Conservation (phyloP, 306 rosid genomes). For the Cicer judaicum region DNA sequence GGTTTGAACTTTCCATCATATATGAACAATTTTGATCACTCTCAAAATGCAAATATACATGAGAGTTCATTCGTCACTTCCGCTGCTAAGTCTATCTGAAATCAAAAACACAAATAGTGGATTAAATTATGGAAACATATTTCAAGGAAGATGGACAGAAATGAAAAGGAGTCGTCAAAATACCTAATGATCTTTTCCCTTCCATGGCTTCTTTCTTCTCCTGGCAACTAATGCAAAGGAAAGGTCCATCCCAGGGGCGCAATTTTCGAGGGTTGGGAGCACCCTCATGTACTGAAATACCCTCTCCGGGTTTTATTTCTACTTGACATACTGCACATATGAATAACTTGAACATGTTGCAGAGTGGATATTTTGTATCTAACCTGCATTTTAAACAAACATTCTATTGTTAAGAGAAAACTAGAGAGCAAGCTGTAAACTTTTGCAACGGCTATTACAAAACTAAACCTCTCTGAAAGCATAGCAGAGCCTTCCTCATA, state of each 20-base stretch:
- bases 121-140: slow-evolving; percentile 31
- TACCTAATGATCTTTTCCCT: slow-evolving; percentile 80
- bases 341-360: slow-evolving; percentile 98
- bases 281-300: slow-evolving; percentile 82
- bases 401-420: slow-evolving; percentile 40
- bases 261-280: slow-evolving; percentile 61
- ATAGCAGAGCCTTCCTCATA: slow-evolving; percentile 97
- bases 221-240: slow-evolving; percentile 93
- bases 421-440: slow-evolving; percentile 6
- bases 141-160: slow-evolving; percentile 32
- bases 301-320: slow-evolving; percentile 94
- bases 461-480: slow-evolving; percentile 90
- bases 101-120: slow-evolving; percentile 41
- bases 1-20: slow-evolving; percentile 49
- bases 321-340: slow-evolving; percentile 95
- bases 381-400: slow-evolving; percentile 71
- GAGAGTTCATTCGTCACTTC: slow-evolving; percentile 77
- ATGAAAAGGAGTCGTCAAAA: slow-evolving; percentile 39
- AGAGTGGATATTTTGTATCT: slow-evolving; percentile 87
- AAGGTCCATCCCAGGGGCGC: slow-evolving; percentile 99
- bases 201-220: slow-evolving; percentile 99
- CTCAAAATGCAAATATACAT: slow-evolving; percentile 61
- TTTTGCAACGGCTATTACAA: slow-evolving; percentile 14
- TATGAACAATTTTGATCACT: slow-evolving; percentile 57
- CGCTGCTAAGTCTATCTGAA: slow-evolving; percentile 88